Evolutionary conservation across 2,329 filamentous ascomycete genomes (phyloP).

Genomic region (Ramichloridium luteum): DNA sequence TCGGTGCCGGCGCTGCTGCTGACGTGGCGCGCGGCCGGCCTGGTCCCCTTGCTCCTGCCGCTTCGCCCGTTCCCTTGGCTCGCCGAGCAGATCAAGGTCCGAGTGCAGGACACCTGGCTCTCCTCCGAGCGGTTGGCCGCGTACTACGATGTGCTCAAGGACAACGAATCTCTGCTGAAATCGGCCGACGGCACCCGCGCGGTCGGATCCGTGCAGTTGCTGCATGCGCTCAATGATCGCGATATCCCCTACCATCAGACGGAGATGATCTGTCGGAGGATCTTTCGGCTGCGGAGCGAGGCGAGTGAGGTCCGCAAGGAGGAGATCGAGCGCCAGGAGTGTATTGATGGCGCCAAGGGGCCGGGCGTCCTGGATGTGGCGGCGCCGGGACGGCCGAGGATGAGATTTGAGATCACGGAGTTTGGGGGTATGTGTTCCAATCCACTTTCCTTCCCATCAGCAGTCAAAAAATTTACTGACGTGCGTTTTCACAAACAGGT

Average conservation of each 20-base stretch:
- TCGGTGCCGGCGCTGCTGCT: slow-evolving; percentile 60
- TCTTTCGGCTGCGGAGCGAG: slow-evolving; percentile 39
- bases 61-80: slow-evolving; percentile 55
- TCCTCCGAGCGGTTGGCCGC: slow-evolving; percentile 54
- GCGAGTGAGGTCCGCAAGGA: slow-evolving; percentile 16
- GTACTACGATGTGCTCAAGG: slow-evolving; percentile 45
- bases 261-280: slow-evolving; percentile 49
- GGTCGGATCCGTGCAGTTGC: slow-evolving; percentile 46
- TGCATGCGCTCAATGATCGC: slow-evolving; percentile 70
- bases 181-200: slow-evolving; percentile 26
- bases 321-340: slow-evolving; percentile 17
- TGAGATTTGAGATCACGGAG: slow-evolving; percentile 33
- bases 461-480: too few species aligned
- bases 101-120: slow-evolving; percentile 71
- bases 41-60: slow-evolving; percentile 68
- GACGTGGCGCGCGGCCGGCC: slow-evolving; percentile 65
- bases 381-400: slow-evolving; percentile 16
- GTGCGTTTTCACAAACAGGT: slow-evolving; percentile 31
- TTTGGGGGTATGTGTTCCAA: slow-evolving; percentile 27
- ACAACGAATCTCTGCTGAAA: slow-evolving; percentile 18
- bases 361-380: slow-evolving; percentile 14
- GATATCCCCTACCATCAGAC: slow-evolving; percentile 70
- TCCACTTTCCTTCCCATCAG: background rate
- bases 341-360: slow-evolving; percentile 22
- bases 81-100: slow-evolving; percentile 46